These are phyloP conservation scores for Amanita brunnescens DNA, from an alignment of 768 basidiomycete species.

Conservation along the genomic window DNA sequence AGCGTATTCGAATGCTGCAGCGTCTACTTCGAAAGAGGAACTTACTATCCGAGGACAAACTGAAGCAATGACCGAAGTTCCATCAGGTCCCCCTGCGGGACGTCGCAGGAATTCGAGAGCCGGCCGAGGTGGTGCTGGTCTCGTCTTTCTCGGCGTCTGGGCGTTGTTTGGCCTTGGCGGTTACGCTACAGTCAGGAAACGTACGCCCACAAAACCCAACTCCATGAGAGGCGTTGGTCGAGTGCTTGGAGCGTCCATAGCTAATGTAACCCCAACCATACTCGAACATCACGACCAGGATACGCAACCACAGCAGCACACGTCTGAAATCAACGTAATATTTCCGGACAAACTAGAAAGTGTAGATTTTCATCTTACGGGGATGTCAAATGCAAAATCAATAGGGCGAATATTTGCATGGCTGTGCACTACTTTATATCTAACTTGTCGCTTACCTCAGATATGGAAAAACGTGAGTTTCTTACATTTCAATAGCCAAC, in stretches of 20 bases:
- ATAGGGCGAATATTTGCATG: constrained; percentile 91
- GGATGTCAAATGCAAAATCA: constrained; percentile 43
- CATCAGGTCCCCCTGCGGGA: constrained; percentile 15
- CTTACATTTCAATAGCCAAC: neutral
- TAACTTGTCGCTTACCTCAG: constrained; percentile 91
- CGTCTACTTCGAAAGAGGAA: constrained; percentile 5
- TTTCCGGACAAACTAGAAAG: neutral
- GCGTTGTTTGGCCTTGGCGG: constrained; percentile 60
- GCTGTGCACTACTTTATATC: constrained; percentile 87
- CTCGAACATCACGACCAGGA: neutral
- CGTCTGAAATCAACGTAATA: neutral
- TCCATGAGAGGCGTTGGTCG: neutral
- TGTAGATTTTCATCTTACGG: neutral
- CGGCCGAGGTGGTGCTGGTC: constrained; percentile 60
- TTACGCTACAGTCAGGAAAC: constrained; percentile 24
- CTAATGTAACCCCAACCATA: neutral
- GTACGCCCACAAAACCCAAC: neutral
- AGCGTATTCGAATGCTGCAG: constrained; percentile 25
- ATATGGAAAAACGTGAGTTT: constrained; percentile 96
- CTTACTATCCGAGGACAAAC: constrained; percentile 28
- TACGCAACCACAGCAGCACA: neutral
- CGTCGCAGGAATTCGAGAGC: constrained; percentile 46
- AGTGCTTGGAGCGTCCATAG: constrained; percentile 5
- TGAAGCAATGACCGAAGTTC: constrained; percentile 28
- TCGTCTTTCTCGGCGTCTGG: constrained; percentile 78